phyloP scores from a whole-genome alignment of 176 grass and related monocot genomes.

The Guadua angustifolia region DNA sequence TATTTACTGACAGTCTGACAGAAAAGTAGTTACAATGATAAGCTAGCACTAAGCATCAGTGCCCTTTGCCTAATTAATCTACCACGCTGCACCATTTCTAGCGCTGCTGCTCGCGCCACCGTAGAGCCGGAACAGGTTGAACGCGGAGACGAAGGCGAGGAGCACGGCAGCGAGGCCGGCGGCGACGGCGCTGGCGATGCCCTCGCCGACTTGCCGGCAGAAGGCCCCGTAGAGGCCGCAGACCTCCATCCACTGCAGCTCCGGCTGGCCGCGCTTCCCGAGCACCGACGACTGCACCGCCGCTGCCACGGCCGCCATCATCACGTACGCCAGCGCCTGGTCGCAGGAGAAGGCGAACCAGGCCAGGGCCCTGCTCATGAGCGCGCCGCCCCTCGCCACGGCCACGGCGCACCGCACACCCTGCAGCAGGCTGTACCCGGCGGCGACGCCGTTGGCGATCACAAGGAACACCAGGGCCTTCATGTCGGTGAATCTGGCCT shows the following conservation, averaged over 20 bases:
- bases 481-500: constrained; percentile 75
- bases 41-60: too few relatives aligned
- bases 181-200: constrained; percentile 57
- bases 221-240: constrained; percentile 81
- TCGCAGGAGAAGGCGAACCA: constrained; percentile 78
- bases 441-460: constrained; percentile 43
- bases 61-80: neutral
- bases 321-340: constrained; percentile 80
- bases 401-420: constrained; percentile 45
- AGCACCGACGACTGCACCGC: constrained; percentile 64
- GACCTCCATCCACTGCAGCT: constrained; percentile 86
- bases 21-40: too few relatives aligned
- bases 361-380: constrained; percentile 45
- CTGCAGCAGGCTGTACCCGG: constrained; percentile 77
- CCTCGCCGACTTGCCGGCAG: constrained; percentile 60
- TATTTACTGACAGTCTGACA: too few relatives aligned
- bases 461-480: constrained; percentile 78
- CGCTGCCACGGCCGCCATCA: constrained; percentile 60
- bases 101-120: constrained; percentile 37
- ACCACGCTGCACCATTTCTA: constrained; percentile 6
- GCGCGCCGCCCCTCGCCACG: constrained; percentile 18
- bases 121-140: constrained; percentile 89
- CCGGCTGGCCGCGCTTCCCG: constrained; percentile 55
- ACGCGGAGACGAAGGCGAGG: constrained; percentile 66
- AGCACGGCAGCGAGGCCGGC: constrained; percentile 46